Conservation (phyloP, 768 basidiomycete species). For the Amanita phalloides region DNA sequence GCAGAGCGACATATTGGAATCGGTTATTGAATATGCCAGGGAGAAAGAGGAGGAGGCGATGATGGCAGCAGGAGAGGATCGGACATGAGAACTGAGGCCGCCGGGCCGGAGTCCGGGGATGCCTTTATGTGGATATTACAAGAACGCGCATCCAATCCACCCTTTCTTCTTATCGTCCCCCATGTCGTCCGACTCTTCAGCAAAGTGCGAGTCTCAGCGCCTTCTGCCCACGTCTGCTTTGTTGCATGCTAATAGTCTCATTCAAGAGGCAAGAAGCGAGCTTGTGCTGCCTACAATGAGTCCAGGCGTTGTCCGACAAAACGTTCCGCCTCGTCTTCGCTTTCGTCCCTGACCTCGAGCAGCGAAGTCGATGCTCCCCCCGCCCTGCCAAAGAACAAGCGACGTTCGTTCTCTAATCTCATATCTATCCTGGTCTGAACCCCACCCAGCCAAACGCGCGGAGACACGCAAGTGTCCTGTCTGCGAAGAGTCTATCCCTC, state of each 20-base stretch:
- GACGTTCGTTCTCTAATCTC: constrained; percentile 26
- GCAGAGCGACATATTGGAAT: constrained; percentile 46
- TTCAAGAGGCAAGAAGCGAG: constrained; percentile 41
- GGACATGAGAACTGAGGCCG: constrained; percentile 16
- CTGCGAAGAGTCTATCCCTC: constrained; percentile 61
- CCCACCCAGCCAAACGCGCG: constrained; percentile 47
- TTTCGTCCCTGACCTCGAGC: constrained; percentile 16
- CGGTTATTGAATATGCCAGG: constrained; percentile 37
- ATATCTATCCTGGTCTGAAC: neutral
- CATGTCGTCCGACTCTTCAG: constrained; percentile 1
- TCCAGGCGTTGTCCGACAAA: constrained; percentile 11
- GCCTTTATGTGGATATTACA: neutral
- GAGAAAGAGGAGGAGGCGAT: constrained; percentile 38
- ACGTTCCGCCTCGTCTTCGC: constrained; percentile 17
- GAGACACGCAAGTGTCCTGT: constrained; percentile 70
- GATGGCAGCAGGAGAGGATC: constrained; percentile 35
- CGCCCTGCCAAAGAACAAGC: constrained; percentile 28
- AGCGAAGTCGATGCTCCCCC: neutral
- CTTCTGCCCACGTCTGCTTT: neutral
- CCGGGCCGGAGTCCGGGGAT: neutral
- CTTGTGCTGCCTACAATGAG: constrained; percentile 14
- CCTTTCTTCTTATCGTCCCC: constrained; percentile 7
- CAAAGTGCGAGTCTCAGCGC: constrained; percentile 21
- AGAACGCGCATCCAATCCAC: constrained; percentile 18
- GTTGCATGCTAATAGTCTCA: constrained; percentile 5